These are phyloP conservation scores for Aspergillus ibericus DNA, from an alignment of 2,329 filamentous ascomycete genomes.

Conservation along the genomic window DNA sequence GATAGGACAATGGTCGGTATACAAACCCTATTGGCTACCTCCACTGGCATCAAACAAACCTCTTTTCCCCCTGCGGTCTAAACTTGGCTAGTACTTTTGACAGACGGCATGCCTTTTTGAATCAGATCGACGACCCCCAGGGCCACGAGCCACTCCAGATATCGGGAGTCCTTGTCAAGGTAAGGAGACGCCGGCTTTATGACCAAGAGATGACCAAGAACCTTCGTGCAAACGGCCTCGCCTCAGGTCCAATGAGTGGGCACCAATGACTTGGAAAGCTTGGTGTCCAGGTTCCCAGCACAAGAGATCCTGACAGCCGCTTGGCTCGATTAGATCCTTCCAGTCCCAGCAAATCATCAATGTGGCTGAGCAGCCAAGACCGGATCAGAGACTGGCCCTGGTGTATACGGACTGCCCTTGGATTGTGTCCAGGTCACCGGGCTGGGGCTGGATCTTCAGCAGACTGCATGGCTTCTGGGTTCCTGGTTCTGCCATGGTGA, in stretches of 20 bases:
- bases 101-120: conserved; percentile 1
- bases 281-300: conserved; percentile 6
- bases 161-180: conserved; percentile 9
- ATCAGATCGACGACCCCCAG: conserved; percentile 3
- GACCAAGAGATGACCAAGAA: neutral
- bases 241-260: conserved; percentile 6
- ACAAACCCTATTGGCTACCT: conserved; percentile 24
- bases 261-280: conserved; percentile 20
- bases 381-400: conserved; percentile 7
- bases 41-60: conserved; percentile 27
- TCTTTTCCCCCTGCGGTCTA: conserved; percentile 22
- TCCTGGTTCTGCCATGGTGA: neutral
- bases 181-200: neutral
- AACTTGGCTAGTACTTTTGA: conserved; percentile 23
- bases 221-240: conserved; percentile 18
- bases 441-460: conserved; percentile 14
- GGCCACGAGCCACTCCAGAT: conserved; percentile 1
- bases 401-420: conserved; percentile 11
- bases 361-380: conserved; percentile 13
- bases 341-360: conserved; percentile 10
- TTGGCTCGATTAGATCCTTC: conserved; percentile 7
- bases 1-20: conserved; percentile 12
- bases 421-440: conserved; percentile 15
- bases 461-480: conserved; percentile 4
- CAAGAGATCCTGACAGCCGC: conserved; percentile 2